phyloP scores from a whole-genome alignment of 805 yeast species.

The Nakazawaea ambrosiae region DNA sequence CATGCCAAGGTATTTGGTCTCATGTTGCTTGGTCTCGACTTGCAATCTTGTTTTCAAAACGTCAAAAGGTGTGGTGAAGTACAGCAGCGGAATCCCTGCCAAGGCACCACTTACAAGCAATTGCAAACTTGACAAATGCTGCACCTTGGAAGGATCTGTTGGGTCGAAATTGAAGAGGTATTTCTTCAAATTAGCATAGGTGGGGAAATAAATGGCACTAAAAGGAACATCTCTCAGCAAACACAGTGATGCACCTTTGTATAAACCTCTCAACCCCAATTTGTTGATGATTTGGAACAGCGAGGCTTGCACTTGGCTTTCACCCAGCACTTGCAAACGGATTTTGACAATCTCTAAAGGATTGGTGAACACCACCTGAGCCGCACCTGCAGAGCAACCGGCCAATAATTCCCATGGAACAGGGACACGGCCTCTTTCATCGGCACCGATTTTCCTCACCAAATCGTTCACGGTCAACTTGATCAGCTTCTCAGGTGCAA shows the following conservation, averaged over 20 bases:
- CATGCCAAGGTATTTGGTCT: constrained; percentile 70
- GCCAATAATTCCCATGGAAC: constrained; percentile 68
- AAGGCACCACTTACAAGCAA: constrained; percentile 81
- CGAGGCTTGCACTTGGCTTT: constrained; percentile 28
- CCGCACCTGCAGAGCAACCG: constrained; percentile 93
- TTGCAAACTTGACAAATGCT: constrained; percentile 72
- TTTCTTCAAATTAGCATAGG: constrained; percentile 88
- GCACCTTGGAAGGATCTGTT: constrained; percentile 45
- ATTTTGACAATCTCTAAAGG: constrained; percentile 95
- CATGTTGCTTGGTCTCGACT: constrained; percentile 72
- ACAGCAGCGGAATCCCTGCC: constrained; percentile 98
- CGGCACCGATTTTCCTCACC: constrained; percentile 65
- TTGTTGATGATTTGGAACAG: constrained; percentile 71
- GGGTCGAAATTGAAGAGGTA: constrained; percentile 81
- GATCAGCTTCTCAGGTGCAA: constrained; percentile 97
- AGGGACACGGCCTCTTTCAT: constrained; percentile 39
- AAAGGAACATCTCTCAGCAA: constrained; percentile 92
- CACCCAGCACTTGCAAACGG: constrained; percentile 91
- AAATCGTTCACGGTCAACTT: constrained; percentile 91
- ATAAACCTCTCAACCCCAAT: constrained; percentile 78
- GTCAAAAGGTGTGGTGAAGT: constrained; percentile 93
- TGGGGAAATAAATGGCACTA: constrained; percentile 94
- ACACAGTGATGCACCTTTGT: constrained; percentile 90
- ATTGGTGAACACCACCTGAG: constrained; percentile 93
- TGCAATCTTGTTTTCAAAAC: constrained; percentile 94